A percentile compares a stretch with the other conserved stretches of the same genome.
Conservation (phyloP, 257 asterid species). For the Scutellaria minor region DNA sequence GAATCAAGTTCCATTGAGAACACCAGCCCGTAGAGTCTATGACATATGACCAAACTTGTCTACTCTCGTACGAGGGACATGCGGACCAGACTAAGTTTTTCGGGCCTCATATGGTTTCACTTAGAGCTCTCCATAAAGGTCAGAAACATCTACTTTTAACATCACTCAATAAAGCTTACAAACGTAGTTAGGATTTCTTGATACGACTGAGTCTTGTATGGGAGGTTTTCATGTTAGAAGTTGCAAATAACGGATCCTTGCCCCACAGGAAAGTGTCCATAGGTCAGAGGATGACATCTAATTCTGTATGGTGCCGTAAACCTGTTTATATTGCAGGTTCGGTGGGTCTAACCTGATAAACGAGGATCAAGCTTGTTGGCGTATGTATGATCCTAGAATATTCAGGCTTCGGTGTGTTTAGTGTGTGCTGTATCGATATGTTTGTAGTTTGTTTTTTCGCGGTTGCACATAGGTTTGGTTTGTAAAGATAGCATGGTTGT, state of each 20-base stretch:
- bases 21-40: constrained; percentile 38
- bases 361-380: constrained; percentile 31
- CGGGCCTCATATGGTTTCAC: background rate
- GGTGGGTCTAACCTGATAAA: constrained; percentile 33
- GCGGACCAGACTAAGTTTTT: constrained; percentile 5
- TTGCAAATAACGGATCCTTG: constrained; percentile 33
- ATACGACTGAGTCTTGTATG: constrained; percentile 27
- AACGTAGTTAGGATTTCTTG: constrained; percentile 32
- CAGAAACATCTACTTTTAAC: constrained; percentile 22
- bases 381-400: constrained; percentile 17
- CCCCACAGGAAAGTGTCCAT: constrained; percentile 20
- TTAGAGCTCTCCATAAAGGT: constrained; percentile 19
- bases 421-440: constrained; percentile 32
- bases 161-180: constrained; percentile 25
- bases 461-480: constrained; percentile 45
- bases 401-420: constrained; percentile 30
- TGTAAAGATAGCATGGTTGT: constrained; percentile 36
- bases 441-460: constrained; percentile 25
- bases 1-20: constrained; percentile 36
- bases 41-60: background rate
- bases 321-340: constrained; percentile 31
- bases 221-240: constrained; percentile 25
- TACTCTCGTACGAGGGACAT: background rate
- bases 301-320: constrained; percentile 26
- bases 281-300: constrained; percentile 21